Evolutionary conservation across 148 eudicot genomes (phyloP), one percentile per base, ranked within the genome.

Genomic region (Talinum fruticosum): DNA sequence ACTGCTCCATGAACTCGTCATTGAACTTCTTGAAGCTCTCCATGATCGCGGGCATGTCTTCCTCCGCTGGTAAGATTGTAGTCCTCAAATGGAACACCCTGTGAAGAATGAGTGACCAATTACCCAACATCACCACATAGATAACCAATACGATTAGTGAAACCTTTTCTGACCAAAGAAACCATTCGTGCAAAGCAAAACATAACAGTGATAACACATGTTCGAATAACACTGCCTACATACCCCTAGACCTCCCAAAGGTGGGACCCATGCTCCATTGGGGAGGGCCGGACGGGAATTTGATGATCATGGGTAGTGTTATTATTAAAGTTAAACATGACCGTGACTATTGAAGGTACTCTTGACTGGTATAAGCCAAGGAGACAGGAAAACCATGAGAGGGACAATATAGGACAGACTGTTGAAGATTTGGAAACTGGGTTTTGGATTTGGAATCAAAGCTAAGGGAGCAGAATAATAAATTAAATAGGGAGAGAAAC

Each of bases 81-180:
- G 99, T 93, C 83, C 99, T 89, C 87, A 96, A 74, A 82, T 96
- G 99, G 87, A 96, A 96, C n/a, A 96, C 98, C 84, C 99, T 96
- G 82, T 67, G 6, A 62, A 62, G 10, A n/a, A 66, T n/a, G 18
- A 18, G 41, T 12, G 47, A 15, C 32, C 26, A 76, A 24, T 62
- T 14, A 35, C 36, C 54, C 54, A 70, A 69, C 37, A 41, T 59
- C 68, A 51, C 23, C 57, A 18, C 57, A 51, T 16, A n/a, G n/a
- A 49, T 49, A 59, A 59, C n/a, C 12, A 3, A 10, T 59, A 1
- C 3, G 29, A 59, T 59, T 59, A 41, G 47, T 41, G 47, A n/a
- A n/a, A n/a, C n/a, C n/a, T n/a, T n/a, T n/a, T n/a, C n/a, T n/a
- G n/a, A n/a, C n/a, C n/a, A n/a, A n/a, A n/a, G n/a, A n/a, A n/a